These are phyloP conservation scores for Domatiomyces catenatus DNA, from an alignment of 2,329 filamentous ascomycete species.

Conservation along the genomic window DNA sequence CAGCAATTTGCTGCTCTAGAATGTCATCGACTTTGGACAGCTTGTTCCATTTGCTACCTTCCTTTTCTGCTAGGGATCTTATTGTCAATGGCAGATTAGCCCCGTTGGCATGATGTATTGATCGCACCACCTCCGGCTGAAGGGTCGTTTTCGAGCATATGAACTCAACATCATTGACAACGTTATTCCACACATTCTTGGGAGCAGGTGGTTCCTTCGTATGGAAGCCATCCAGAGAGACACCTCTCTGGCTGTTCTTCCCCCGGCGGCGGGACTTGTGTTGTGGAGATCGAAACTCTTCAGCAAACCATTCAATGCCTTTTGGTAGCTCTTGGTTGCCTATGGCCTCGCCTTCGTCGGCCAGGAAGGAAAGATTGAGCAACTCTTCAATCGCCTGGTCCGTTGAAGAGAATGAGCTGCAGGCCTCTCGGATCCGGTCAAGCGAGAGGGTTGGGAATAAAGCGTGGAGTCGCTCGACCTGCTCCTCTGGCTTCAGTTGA, in stretches of 20 bases:
- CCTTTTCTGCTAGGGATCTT: slow-evolving; percentile 34
- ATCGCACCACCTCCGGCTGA: slow-evolving; percentile 34
- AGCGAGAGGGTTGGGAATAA: neutral
- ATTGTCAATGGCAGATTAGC: slow-evolving; percentile 43
- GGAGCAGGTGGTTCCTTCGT: slow-evolving; percentile 13
- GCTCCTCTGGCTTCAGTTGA: neutral
- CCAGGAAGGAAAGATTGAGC: slow-evolving; percentile 62
- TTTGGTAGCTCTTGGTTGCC: slow-evolving; percentile 38
- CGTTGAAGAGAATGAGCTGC: neutral
- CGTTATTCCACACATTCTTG: slow-evolving; percentile 44
- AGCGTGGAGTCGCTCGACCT: neutral
- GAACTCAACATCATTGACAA: slow-evolving; percentile 44
- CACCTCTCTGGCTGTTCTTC: slow-evolving; percentile 12
- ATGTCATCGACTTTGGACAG: slow-evolving; percentile 27
- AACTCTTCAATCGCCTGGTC: slow-evolving; percentile 57
- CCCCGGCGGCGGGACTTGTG: slow-evolving; percentile 19
- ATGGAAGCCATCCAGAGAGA: slow-evolving; percentile 16
- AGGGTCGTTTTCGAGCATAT: slow-evolving; percentile 37
- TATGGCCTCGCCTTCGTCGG: slow-evolving; percentile 44
- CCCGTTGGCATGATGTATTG: slow-evolving; percentile 43
- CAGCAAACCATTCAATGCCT: slow-evolving; percentile 69
- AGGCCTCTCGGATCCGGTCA: neutral
- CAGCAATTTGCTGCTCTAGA: slow-evolving; percentile 35
- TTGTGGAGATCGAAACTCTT: slow-evolving; percentile 31
- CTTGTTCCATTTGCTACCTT: slow-evolving; percentile 27